These are phyloP conservation scores for Trametes hirsuta DNA, from an alignment of 1,284 basidiomycete genomes.

Conservation along the genomic window DNA sequence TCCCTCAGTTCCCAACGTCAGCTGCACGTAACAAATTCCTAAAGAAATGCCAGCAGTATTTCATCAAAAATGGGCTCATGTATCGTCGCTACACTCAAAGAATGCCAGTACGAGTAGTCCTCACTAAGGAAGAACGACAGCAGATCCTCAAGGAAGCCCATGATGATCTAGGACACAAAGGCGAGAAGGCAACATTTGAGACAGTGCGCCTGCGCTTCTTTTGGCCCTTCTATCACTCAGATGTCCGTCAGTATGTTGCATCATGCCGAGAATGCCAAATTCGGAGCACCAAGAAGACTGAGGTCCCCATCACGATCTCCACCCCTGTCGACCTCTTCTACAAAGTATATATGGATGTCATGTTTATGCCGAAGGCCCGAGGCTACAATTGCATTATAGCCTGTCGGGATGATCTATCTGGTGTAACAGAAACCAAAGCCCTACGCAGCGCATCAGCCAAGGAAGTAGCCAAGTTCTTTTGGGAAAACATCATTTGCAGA, in stretches of 20 bases:
- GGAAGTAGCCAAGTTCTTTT: constrained; percentile 4
- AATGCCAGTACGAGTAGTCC: constrained; percentile 19
- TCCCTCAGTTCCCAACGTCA: neutral
- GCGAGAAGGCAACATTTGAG: constrained; percentile 20
- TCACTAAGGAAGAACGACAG: neutral
- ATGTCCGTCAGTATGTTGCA: neutral
- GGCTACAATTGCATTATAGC: constrained; percentile 10
- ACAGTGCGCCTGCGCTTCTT: neutral
- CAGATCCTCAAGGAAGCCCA: constrained; percentile 17
- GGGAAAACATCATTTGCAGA: constrained; percentile 3
- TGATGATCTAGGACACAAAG: constrained; percentile 29
- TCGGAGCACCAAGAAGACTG: neutral
- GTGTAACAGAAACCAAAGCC: neutral
- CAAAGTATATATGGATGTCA: constrained; percentile 14
- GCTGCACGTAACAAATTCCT: constrained; percentile 11
- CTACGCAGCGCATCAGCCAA: neutral
- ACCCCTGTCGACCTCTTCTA: too few relatives aligned
- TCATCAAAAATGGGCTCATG: constrained; percentile 1
- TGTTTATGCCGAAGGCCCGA: constrained; percentile 14
- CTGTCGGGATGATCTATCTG: constrained; percentile 8
- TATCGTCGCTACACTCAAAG: constrained; percentile 2
- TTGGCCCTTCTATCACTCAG: neutral
- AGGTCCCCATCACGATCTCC: neutral
- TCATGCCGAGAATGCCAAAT: constrained; percentile 17
- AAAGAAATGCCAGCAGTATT: constrained; percentile 14